Evolutionary conservation across 78 protist genomes (phyloP), one percentile per base, ranked within the genome.

Genomic region (slime mould (Dictyostelium discoideum)): DNA sequence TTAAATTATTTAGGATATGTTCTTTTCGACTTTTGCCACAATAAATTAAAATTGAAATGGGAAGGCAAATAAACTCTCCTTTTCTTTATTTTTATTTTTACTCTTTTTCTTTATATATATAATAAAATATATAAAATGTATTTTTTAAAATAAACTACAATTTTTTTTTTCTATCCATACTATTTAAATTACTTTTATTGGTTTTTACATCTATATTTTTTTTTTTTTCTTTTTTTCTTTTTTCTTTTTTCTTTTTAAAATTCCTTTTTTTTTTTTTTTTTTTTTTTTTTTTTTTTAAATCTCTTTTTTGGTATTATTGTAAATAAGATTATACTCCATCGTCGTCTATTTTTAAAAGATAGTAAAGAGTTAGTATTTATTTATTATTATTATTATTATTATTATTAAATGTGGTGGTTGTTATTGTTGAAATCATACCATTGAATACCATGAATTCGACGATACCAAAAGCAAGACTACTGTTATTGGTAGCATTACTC

Each of bases 1-100:
- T 54, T 54, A 13, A 50, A 50, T 2, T 84, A 2, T 37, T 26
- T 77, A 87, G 93, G 93, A 29, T 88, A 88, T 80, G 60, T 88
- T 18, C 57, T 88, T 44, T 88, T 87, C 50, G 93, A 88, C 69
- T n/a, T 80, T 65, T 84, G 60, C 5, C 72, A 77, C 22, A 80
- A 65, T 40, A 88, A 80, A 80, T 80, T 88, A 80, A 88, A 80
- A 63, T 60, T 84, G 40, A 39, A 29, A 50, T 26, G 48, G 69
- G 85, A 81, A 48, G n/a, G n/a, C 29, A 67, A 67, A n/a, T 67
- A 67, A 10, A 6, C 14, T 67, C 76, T 67, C 14, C 29, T 67
- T 67, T 67, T 24, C 37, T 67, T 67, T n/a, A n/a, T n/a, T n/a
- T n/a, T 3, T 67, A 16, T 24, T 67, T 7, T 67, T n/a, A 0